Evolutionary conservation across 345 rosid genomes (phyloP).

Genomic region (Raphanus raphanistrum): DNA sequence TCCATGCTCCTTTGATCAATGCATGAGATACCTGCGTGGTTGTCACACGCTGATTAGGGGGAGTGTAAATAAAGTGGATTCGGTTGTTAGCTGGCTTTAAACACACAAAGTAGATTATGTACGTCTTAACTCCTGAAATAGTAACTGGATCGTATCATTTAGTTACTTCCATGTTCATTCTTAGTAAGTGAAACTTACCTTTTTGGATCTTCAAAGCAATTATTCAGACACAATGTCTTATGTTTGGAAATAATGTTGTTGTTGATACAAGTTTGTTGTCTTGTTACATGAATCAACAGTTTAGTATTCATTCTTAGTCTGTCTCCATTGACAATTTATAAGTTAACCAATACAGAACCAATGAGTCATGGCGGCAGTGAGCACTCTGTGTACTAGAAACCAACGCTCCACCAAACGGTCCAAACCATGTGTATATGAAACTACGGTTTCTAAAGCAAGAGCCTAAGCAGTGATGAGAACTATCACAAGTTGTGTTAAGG

Average conservation of each 20-base stretch:
- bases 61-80: background rate
- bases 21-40: background rate
- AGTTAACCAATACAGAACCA: constrained; percentile 5
- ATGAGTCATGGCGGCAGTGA: background rate
- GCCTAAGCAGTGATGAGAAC: background rate
- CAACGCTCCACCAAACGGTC: background rate
- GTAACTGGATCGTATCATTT: constrained; percentile 24
- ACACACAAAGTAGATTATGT: constrained; percentile 15
- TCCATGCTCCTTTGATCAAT: background rate
- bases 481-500: background rate
- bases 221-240: background rate
- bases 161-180: background rate
- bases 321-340: constrained; percentile 3
- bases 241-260: constrained; percentile 2
- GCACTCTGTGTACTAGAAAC: background rate
- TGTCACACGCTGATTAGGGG: background rate
- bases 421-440: background rate
- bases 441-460: background rate
- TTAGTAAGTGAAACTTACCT: constrained; percentile 1
- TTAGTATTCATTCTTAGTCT: background rate
- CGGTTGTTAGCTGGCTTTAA: background rate
- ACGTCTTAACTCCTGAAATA: background rate
- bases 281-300: constrained; percentile 22
- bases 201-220: constrained; percentile 17
- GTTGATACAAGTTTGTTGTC: background rate